Base-by-base conservation (phyloP, 2,329 filamentous ascomycete species). In the Verticillium nubilum region DNA sequence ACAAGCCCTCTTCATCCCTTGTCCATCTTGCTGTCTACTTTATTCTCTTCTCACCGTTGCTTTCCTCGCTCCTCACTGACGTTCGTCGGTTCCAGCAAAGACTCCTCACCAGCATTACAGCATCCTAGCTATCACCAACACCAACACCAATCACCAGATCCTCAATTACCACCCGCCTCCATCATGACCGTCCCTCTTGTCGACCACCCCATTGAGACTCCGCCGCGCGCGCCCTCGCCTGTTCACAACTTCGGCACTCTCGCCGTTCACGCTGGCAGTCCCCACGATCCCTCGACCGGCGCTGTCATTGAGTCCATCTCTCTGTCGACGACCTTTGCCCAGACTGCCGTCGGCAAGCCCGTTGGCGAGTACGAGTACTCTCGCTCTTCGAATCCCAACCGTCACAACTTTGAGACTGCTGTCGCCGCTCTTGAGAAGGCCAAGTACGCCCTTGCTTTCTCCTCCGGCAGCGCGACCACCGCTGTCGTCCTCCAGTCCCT, bases 261-360 rank as follows among this genome's bases (percentile, higher is more conserved):
- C 63, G 95, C 95, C 60, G 95, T 99, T 23, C 95, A 99, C 76
- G 93, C 94, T 64, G 95, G 95, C 62, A 85, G 92, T 52, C 91
- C 91, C 68, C 91, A 96, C 74, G 95, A 99, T 77, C 90, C 94
- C 54, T 80, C 85, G 47, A 99, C 94, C 26, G 95, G 95, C 64
- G 95, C 95, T 66, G 95, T 99, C 68, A 99, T 99, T 73, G 92
- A 95, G 76, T 79, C 95, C 67, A 97, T 99, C 74, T 97, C 94
- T 10, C 86, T 99, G 26, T 97, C 93, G 26, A 98, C 95, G 17
- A 99, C 95, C 5, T 99, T 94, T 72, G 92, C 91, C n/a, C 95
- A 99, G 79, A 88, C 86, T 15, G 85, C 86, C 13, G 92, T 97
- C 25, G 95, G 94, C 64, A 86, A 90, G 74, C 95, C 95, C 1